A percentile compares a stretch with the other conserved stretches of the same genome.
Conservation (phyloP, 352 stramenopile genomes). For the Phytophthora pini region DNA sequence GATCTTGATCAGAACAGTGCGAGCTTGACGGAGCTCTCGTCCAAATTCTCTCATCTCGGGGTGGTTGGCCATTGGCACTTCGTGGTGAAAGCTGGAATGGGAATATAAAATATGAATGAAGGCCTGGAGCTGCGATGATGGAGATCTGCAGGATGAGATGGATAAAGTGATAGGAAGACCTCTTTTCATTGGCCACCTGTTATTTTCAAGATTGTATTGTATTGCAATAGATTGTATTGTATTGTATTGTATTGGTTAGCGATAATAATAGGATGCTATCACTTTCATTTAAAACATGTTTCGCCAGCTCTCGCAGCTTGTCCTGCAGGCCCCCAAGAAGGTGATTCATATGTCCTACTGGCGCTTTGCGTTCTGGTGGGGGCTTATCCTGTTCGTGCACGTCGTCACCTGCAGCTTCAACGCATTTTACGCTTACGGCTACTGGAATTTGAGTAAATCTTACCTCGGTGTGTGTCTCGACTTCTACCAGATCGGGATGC, state of each 20-base stretch:
- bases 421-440: constrained; percentile 29
- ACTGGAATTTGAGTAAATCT: constrained; percentile 26
- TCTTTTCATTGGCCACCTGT: too few species aligned
- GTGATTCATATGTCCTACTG: constrained; percentile 22
- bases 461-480: constrained; percentile 35
- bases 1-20: constrained; percentile 81
- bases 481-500: constrained; percentile 37
- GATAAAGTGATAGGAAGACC: too few species aligned
- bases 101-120: too few species aligned
- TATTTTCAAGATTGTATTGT: too few species aligned
- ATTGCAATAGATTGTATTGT: too few species aligned
- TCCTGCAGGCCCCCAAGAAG: constrained; percentile 8
- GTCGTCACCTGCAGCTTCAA: constrained; percentile 22
- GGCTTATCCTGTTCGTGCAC: constrained; percentile 24
- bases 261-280: too few species aligned
- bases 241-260: too few species aligned
- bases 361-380: constrained; percentile 29
- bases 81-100: not conserved
- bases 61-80: not conserved
- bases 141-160: too few species aligned
- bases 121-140: too few species aligned
- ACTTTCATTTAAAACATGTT: not conserved
- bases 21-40: constrained; percentile 53
- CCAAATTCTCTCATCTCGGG: constrained; percentile 25
- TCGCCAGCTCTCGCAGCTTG: constrained; percentile 1